Conservation (phyloP, 2,329 filamentous ascomycete genomes). For the Penicillium fuscoglaucum region DNA sequence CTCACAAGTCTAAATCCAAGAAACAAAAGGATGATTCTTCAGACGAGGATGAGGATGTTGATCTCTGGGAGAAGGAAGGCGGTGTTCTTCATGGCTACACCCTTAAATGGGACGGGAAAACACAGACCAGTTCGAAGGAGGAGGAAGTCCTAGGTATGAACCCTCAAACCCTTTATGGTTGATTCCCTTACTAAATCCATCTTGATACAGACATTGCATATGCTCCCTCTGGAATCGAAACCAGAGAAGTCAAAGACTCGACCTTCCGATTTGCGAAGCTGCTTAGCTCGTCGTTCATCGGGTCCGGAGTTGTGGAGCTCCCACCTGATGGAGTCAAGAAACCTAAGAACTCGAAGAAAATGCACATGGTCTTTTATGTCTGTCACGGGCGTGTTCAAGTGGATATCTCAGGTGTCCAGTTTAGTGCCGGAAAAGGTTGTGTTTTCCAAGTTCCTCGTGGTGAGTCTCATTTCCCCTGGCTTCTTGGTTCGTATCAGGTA, state of each 20-base stretch:
- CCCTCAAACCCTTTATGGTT: neutral
- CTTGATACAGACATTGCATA: constrained; percentile 58
- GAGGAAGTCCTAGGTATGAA: constrained; percentile 44
- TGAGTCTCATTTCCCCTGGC: constrained; percentile 49
- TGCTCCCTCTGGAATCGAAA: constrained; percentile 57
- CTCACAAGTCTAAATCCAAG: constrained; percentile 35
- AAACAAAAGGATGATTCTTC: constrained; percentile 41
- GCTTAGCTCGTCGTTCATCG: constrained; percentile 80
- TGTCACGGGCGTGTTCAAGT: constrained; percentile 79
- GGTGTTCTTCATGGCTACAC: constrained; percentile 47
- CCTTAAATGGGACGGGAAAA: constrained; percentile 45
- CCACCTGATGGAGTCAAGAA: constrained; percentile 80
- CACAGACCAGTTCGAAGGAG: constrained; percentile 39
- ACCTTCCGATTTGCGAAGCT: constrained; percentile 89
- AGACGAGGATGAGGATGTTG: constrained; percentile 41
- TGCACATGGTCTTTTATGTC: constrained; percentile 97
- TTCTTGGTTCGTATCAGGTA: neutral
- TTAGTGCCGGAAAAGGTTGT: constrained; percentile 82
- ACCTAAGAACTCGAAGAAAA: constrained; percentile 87
- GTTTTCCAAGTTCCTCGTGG: constrained; percentile 95
- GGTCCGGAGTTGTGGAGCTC: constrained; percentile 84
- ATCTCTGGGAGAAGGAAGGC: constrained; percentile 48
- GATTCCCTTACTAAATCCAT: constrained; percentile 5
- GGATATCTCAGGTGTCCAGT: constrained; percentile 58
- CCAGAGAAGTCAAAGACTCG: constrained; percentile 60